These are phyloP conservation scores for Suillus alpinus DNA, from an alignment of 768 basidiomycete species.

Conservation along the genomic window DNA sequence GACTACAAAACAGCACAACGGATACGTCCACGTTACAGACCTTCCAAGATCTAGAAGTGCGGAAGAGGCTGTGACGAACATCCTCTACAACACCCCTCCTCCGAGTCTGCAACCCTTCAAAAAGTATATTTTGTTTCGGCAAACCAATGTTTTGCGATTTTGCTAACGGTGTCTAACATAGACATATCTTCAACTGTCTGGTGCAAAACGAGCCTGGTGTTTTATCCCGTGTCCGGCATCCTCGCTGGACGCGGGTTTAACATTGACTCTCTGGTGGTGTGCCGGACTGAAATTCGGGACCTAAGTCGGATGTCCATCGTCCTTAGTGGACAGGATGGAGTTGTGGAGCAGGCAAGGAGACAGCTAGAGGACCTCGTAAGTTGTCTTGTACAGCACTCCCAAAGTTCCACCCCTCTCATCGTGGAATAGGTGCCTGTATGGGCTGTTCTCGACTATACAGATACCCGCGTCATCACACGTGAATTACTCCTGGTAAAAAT, in stretches of 20 bases:
- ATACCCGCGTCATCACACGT: constrained; percentile 86
- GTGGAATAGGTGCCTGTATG: constrained; percentile 89
- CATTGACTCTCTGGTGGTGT: constrained; percentile 97
- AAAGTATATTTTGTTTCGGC: constrained; percentile 51
- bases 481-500: constrained; percentile 95
- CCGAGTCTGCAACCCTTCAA: constrained; percentile 90
- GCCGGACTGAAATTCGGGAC: constrained; percentile 95
- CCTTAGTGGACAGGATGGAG: constrained; percentile 93
- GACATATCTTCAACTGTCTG: constrained; percentile 94
- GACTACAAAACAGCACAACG: constrained; percentile 83
- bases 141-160: not conserved
- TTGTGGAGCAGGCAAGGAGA: constrained; percentile 93
- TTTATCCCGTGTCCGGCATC: constrained; percentile 96
- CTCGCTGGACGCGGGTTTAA: constrained; percentile 97
- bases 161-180: constrained; percentile 31
- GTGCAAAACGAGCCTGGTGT: constrained; percentile 99
- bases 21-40: constrained; percentile 69
- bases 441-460: constrained; percentile 98
- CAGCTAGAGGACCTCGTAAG: constrained; percentile 95
- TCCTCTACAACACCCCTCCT: constrained; percentile 93
- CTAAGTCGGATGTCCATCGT: constrained; percentile 98
- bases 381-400: constrained; percentile 10
- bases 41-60: constrained; percentile 81
- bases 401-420: not conserved
- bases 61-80: constrained; percentile 97